Conservation (phyloP, 345 rosid genomes). For the Lepidium didymum region DNA sequence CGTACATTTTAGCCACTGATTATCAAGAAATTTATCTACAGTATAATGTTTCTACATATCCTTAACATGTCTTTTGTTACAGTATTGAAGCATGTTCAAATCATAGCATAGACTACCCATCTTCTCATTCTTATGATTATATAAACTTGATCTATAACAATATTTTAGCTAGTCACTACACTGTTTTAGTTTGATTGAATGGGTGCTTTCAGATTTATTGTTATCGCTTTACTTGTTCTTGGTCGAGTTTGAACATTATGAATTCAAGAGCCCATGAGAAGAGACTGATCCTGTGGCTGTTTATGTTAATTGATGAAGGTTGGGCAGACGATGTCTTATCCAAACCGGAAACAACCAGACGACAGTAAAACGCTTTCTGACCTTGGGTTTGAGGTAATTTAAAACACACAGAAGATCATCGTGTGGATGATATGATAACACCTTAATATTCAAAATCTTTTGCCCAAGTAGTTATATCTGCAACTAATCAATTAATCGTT, state of each 20-base stretch:
- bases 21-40: not conserved
- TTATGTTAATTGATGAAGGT: conserved; percentile 40
- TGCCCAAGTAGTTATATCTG: not conserved
- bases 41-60: not conserved
- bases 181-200: not conserved
- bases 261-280: not conserved
- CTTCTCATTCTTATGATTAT: not conserved
- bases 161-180: not conserved
- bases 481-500: not conserved
- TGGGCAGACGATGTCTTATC: conserved; percentile 68
- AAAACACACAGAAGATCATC: not conserved
- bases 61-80: not conserved
- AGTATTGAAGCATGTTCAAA: not conserved
- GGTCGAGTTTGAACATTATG: not conserved
- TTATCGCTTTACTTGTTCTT: not conserved
- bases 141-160: not conserved
- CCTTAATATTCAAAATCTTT: not conserved
- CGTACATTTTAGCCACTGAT: not conserved
- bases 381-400: conserved; percentile 66
- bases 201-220: not conserved
- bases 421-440: not conserved
- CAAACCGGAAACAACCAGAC: conserved; percentile 64
- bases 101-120: not conserved
- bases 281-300: conserved; percentile 3
- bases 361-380: conserved; percentile 69